These are phyloP conservation scores for Annona cherimola DNA, from an alignment of 164 flowering plant species.

Conservation along the genomic window DNA sequence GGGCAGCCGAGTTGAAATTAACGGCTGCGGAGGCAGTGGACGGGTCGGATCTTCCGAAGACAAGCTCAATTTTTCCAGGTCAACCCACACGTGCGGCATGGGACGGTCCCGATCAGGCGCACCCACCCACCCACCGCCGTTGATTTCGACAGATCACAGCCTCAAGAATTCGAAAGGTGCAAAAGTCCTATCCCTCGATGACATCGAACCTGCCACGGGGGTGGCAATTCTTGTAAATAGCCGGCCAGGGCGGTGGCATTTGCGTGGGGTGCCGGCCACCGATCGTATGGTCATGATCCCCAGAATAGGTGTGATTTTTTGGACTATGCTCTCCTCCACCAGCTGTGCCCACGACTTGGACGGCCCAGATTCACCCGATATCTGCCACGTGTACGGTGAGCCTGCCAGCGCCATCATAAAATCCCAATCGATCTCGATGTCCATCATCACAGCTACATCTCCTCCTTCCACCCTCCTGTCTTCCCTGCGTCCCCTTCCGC, in stretches of 20 bases:
- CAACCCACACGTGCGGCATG: neutral
- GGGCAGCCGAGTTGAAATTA: too few relatives aligned
- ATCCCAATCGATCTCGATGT: conserved; percentile 5
- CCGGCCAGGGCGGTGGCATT: neutral
- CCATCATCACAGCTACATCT: neutral
- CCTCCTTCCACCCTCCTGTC: neutral
- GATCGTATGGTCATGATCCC: neutral
- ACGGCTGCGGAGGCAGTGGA: neutral
- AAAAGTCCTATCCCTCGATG: neutral
- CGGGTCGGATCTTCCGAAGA: neutral
- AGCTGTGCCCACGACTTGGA: neutral
- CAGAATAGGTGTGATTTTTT: neutral
- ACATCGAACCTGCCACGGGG: neutral
- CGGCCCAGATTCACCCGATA: neutral
- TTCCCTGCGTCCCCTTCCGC: neutral
- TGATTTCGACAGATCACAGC: conserved; percentile 1
- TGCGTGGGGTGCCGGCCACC: neutral
- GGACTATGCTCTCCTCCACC: neutral
- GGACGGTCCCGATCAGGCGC: neutral
- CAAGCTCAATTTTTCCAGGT: neutral
- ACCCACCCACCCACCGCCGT: neutral
- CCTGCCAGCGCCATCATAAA: conserved; percentile 6
- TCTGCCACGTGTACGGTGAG: conserved; percentile 5
- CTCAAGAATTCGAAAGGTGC: neutral
- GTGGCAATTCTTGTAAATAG: neutral